Evolutionary conservation across 1,284 basidiomycete genomes (phyloP), one percentile per base, ranked within the genome.

Genomic region (Cerioporus squamosus): DNA sequence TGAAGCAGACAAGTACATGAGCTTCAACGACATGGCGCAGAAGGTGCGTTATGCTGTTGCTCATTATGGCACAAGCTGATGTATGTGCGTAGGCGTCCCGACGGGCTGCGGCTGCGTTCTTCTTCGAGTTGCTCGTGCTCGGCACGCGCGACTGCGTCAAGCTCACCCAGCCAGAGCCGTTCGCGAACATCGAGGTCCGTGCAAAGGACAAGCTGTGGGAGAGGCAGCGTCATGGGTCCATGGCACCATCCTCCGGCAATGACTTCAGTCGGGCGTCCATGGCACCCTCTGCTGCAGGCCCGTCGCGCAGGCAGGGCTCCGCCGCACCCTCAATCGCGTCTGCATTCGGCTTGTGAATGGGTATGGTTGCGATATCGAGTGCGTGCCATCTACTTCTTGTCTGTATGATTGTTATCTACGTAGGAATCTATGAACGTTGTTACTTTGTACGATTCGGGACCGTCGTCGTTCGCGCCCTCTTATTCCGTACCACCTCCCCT

Each of bases 81-180:
- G 36, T 47, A 55, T 48, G 14, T 8, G 12, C 15, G 20, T 64
- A 95, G 87, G 93, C 94, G 8, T 91, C 93, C 8, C 88, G 94
- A 52, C 87, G 94, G 45, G 97, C 95, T 3, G 95, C 96, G 0
- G 87, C 95, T 0, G 88, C 93, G 2, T 98, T 99, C 82, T 99
- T 99, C 82, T 99, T 98, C 70, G 97, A 99, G 75, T 77, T 98
- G 52, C 88, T 99, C 29, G 94, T 98, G 3, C 85, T 99, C 2
- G 91, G 94, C 9, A 98, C 96, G 0, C 88, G 93, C 44, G 95
- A 98, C 72, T 94, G 91, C 69, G 79, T 99, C 66, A 87, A 88
- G 66, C 76, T 98, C 47, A 76, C 86, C 17, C 97, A 99, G 74
- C 68, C 75, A 20, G 77, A 76, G 9, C 78, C 91, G 0, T 98